phyloP scores from a whole-genome alignment of 352 stramenopile genomes.

The Globisporangium solare region DNA sequence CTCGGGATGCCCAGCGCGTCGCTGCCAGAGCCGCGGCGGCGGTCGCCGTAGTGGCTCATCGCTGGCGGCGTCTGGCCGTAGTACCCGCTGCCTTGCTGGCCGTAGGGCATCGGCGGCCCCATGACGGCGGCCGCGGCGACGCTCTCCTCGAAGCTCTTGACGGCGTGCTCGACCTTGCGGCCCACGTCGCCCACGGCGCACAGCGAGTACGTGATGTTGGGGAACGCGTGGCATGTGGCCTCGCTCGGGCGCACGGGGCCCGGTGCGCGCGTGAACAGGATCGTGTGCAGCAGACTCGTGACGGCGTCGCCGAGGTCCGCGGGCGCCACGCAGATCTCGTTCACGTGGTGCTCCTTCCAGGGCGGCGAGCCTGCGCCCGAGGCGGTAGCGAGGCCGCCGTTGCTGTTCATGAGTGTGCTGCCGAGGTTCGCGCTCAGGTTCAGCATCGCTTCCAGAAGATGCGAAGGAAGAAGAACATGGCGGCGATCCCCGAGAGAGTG shows the following conservation, averaged over 20 bases:
- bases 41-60: constrained; percentile 21
- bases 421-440: constrained; percentile 14
- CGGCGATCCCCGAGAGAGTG: constrained; percentile 1
- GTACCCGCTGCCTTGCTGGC: constrained; percentile 14
- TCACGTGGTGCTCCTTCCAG: constrained; percentile 63
- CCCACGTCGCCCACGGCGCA: constrained; percentile 74
- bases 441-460: constrained; percentile 1
- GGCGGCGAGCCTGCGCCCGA: constrained; percentile 1
- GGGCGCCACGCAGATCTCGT: constrained; percentile 51
- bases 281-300: constrained; percentile 71
- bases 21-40: constrained; percentile 19
- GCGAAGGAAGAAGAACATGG: neutral
- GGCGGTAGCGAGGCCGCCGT: constrained; percentile 2
- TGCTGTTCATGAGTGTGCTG: constrained; percentile 10
- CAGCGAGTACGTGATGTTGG: constrained; percentile 69
- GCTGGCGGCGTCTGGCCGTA: constrained; percentile 8
- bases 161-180: constrained; percentile 72
- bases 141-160: constrained; percentile 58
- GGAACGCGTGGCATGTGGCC: constrained; percentile 72
- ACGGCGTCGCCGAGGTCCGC: constrained; percentile 59
- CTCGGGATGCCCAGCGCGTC: constrained; percentile 12
- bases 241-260: constrained; percentile 70
- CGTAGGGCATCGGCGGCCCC: constrained; percentile 9
- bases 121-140: constrained; percentile 16
- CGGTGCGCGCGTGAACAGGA: constrained; percentile 74